These are phyloP conservation scores for Acrasis kona DNA, from an alignment of 78 protist species.

Conservation along the genomic window DNA sequence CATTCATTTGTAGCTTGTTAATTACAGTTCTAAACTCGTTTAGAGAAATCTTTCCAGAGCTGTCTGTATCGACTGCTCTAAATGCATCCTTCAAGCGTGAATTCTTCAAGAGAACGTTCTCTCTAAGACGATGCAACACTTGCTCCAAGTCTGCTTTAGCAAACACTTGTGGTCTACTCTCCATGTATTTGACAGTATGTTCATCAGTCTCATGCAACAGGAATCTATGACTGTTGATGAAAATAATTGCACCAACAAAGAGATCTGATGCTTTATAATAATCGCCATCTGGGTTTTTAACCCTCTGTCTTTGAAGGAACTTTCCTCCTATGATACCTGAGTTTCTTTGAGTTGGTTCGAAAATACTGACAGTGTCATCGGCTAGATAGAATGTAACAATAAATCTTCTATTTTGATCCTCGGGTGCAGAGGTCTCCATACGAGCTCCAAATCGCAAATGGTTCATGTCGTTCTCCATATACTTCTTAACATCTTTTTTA, in stretches of 20 bases:
- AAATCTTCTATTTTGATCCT: constrained; percentile 34
- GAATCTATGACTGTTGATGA: not conserved
- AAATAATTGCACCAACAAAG: constrained; percentile 16
- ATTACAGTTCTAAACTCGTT: not conserved
- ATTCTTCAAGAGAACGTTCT: not conserved
- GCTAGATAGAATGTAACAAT: constrained; percentile 40
- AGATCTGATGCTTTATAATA: not conserved
- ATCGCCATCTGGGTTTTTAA: not conserved
- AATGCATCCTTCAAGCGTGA: not conserved
- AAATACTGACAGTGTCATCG: constrained; percentile 41
- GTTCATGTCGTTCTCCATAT: constrained; percentile 16
- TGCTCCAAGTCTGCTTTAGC: not conserved
- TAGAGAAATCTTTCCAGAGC: not conserved
- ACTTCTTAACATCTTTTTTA: constrained; percentile 23
- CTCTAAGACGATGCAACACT: not conserved
- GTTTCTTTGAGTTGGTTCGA: constrained; percentile 37
- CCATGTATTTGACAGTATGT: constrained; percentile 1
- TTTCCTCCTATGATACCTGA: constrained; percentile 43
- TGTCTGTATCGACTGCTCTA: not conserved
- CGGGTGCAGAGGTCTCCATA: not conserved
- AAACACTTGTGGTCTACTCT: not conserved
- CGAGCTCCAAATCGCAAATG: constrained; percentile 47
- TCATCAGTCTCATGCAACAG: constrained; percentile 18
- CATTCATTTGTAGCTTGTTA: not conserved
- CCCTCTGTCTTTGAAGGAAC: constrained; percentile 16